Base-by-base conservation (phyloP, 805 yeast species). In the Zygosaccharomyces lentus region DNA sequence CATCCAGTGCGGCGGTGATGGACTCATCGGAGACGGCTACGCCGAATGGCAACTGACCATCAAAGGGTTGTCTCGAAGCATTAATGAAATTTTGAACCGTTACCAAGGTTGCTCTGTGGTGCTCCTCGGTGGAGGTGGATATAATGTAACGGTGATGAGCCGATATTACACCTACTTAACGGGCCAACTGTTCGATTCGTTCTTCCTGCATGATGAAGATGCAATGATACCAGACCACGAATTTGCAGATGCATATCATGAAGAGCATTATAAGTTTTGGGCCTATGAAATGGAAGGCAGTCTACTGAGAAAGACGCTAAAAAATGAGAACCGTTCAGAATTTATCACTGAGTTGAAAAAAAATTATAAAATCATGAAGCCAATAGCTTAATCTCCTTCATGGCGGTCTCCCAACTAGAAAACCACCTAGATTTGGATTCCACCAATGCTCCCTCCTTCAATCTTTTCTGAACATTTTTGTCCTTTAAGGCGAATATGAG, bases 51-150 rank as follows among this genome's bases (percentile, higher is more conserved):
- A 83, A 59, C 59, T 85, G 46, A 75, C 83, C 0, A 72, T 80
- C 6, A 60, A 63, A 32, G 85, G 83, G 0, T 67, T 73, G 16
- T 72, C 75, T 0, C 24, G 57, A 1, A 63, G 62, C 5, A 60
- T 81, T 4, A 23, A 58, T 17, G 34, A 46, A 1, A 15, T 62
- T 1, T 41, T 61, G 4, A 50, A 21, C 30, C 53, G 9, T 17
- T 75, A 15, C 39, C 72, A 52, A 45, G 2, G 47, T 52, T 53
- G 55, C 42, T 35, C 60, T 16, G 37, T 58, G 1, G 40, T 54
- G 1, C 46, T 85, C 6, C 66, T 84, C 1, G 91, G 91, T 0
- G 93, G 93, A 2, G 93, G 93, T 2, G 93, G 91, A 0, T 85
- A 85, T 58, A 78, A 82, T 49, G 78, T 74, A 49, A 59, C 70